Conservation (phyloP, 2,329 filamentous ascomycete genomes). For the Cladosporium cucumerinum region DNA sequence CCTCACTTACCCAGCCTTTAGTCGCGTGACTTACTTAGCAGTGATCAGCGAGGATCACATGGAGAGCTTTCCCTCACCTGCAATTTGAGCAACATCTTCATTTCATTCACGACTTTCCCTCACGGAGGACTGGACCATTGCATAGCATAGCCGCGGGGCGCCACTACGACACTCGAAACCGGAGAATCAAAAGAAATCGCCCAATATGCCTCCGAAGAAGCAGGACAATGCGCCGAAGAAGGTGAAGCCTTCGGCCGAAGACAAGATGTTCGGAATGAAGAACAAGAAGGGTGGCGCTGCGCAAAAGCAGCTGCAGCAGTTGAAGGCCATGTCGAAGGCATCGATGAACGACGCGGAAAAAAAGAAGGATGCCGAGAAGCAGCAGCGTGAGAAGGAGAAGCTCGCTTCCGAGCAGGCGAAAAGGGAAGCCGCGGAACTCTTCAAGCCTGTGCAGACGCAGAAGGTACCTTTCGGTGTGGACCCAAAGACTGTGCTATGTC, state of each 20-base stretch:
- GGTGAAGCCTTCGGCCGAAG: constrained; percentile 66
- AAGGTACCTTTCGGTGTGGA: constrained; percentile 98
- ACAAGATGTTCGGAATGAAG: constrained; percentile 99
- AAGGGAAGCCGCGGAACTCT: constrained; percentile 73
- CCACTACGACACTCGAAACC: background rate
- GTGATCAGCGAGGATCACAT: constrained; percentile 22
- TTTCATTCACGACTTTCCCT: background rate
- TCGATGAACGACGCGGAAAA: constrained; percentile 86
- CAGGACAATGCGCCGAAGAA: constrained; percentile 47
- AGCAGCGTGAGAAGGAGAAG: constrained; percentile 78
- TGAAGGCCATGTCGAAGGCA: constrained; percentile 68
- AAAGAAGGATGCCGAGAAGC: constrained; percentile 65
- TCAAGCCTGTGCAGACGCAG: constrained; percentile 92
- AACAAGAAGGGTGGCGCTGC: constrained; percentile 95
- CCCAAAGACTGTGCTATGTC: constrained; percentile 93
- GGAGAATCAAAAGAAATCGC: constrained; percentile 6
- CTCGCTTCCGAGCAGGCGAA: constrained; percentile 81
- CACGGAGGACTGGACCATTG: background rate
- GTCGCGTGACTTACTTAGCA: constrained; percentile 14
- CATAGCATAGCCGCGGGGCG: constrained; percentile 8
- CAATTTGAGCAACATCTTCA: constrained; percentile 20
- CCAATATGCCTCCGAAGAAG: constrained; percentile 70
- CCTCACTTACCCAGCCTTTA: constrained; percentile 10
- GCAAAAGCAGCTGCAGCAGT: constrained; percentile 84
- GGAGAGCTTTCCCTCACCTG: constrained; percentile 37